Base-by-base conservation (phyloP, 306 rosid species). In the Prosopis cineraria region DNA sequence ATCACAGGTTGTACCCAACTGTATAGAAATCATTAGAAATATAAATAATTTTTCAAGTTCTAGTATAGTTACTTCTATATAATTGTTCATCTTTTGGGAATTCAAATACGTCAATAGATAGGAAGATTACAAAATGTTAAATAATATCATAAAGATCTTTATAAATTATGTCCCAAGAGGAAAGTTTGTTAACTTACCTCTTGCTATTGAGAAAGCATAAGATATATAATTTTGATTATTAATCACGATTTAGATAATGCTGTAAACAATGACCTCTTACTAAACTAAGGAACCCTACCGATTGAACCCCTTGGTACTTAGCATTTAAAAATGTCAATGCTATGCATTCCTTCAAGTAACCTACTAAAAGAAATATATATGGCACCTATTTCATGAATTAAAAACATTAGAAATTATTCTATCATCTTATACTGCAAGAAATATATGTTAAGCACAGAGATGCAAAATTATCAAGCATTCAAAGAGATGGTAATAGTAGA, bases 401-500 rank as follows among this genome's bases (percentile, higher is more conserved):
- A 52, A 37, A 43, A 29, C 78, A 33, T 40, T n/a, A n/a, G 20
- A 63, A 30, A 37, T 19, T 25, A 65, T 10, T 65, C 48, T 65
- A 37, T 37, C 31, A 65, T 65, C 31, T 36, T 48, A 64, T 4
- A 20, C 70, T 37, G 41, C 10, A 52, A 7, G 22, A 36, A 64
- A 17, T 34, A 36, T 33, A 17, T 17, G 22, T 34, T 64, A 7
- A 36, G 20, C 44, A 52, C 56, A 19, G 29, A 33, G 48, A 79
- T 7, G 34, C 73, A n/a, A 30, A 50, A 10, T 43, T 30, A 81
- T 25, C 45, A 78, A 70, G 48, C 72, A n/a, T 22, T 69, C 70
- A 41, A 40, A 85, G 22, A 78, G 50, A 78, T 80, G 44, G 55
- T 74, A 78, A 70, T 63, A 81, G 63, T 63, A 58, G 76, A 74